Conservation (phyloP, 345 rosid genomes). For the Moricandia arvensis region DNA sequence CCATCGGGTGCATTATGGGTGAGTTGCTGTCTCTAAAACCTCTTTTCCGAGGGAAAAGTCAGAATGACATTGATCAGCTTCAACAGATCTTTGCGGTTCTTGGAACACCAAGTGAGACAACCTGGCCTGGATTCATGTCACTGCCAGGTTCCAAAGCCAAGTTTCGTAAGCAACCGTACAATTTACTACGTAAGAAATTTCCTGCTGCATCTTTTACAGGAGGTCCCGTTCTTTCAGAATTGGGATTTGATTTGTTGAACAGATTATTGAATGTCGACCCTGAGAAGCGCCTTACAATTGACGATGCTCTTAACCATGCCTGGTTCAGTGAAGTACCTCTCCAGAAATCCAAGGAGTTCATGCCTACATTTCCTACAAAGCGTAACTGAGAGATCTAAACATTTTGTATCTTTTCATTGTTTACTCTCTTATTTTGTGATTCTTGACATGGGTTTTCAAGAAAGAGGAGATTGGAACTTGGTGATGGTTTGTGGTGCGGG, state of each 20-base stretch:
- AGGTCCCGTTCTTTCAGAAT: conserved; percentile 67
- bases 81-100: conserved; percentile 70
- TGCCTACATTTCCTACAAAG: conserved; percentile 65
- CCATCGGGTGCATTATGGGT: conserved; percentile 91
- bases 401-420: neutral
- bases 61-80: conserved; percentile 66
- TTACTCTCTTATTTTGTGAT: conserved; percentile 3
- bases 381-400: conserved; percentile 37
- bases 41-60: conserved; percentile 58
- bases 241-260: conserved; percentile 76
- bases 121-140: conserved; percentile 66
- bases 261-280: conserved; percentile 68
- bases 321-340: conserved; percentile 82
- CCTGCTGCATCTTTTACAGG: conserved; percentile 76
- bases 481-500: neutral
- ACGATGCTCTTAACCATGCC: conserved; percentile 69
- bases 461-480: conserved; percentile 6
- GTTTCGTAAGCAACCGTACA: conserved; percentile 68
- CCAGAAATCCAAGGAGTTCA: conserved; percentile 63
- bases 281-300: conserved; percentile 74
- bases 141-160: conserved; percentile 72
- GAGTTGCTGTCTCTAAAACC: conserved; percentile 71
- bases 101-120: conserved; percentile 71
- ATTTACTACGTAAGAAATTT: conserved; percentile 69
- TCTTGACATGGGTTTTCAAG: conserved; percentile 21